A percentile compares a stretch with the other conserved stretches of the same genome.
phyloP scores from a whole-genome alignment of 176 grass and related monocot species.

The Aegilops tauschii region DNA sequence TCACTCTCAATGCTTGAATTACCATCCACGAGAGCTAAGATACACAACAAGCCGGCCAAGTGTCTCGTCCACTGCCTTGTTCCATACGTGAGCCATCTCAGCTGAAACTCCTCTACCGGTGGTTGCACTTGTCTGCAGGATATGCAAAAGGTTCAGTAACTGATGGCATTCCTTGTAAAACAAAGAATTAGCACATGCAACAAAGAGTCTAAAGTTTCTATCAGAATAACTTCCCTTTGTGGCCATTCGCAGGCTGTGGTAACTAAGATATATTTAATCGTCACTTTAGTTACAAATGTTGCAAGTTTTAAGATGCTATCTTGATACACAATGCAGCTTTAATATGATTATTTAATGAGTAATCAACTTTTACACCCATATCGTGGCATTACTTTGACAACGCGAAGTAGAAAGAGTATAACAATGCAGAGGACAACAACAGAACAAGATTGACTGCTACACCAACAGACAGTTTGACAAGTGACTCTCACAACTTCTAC shows the following conservation, averaged over 20 bases:
- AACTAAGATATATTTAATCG: background rate
- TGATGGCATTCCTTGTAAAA: background rate
- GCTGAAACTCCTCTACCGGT: background rate
- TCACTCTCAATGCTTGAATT: slow-evolving; percentile 13
- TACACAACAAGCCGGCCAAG: slow-evolving; percentile 50
- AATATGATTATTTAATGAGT: background rate
- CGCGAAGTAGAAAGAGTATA: background rate
- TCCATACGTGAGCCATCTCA: slow-evolving; percentile 49
- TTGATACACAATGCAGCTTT: background rate
- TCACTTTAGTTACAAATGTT: background rate
- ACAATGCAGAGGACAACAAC: background rate
- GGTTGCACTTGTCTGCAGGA: slow-evolving; percentile 27
- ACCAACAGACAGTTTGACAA: background rate
- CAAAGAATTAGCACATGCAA: background rate
- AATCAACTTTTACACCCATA: background rate
- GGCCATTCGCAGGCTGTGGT: background rate
- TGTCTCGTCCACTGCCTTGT: slow-evolving; percentile 55
- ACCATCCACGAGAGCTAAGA: slow-evolving; percentile 63
- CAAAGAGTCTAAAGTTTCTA: background rate
- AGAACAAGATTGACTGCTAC: background rate
- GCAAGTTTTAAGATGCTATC: background rate
- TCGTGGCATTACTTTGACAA: background rate
- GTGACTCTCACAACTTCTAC: background rate
- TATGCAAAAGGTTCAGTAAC: background rate
- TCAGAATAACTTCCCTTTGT: background rate